A percentile compares a stretch with the other conserved stretches of the same genome.
Conservation (phyloP, 371 early-diverging fungal species). For the Lichtheimia ornata region DNA sequence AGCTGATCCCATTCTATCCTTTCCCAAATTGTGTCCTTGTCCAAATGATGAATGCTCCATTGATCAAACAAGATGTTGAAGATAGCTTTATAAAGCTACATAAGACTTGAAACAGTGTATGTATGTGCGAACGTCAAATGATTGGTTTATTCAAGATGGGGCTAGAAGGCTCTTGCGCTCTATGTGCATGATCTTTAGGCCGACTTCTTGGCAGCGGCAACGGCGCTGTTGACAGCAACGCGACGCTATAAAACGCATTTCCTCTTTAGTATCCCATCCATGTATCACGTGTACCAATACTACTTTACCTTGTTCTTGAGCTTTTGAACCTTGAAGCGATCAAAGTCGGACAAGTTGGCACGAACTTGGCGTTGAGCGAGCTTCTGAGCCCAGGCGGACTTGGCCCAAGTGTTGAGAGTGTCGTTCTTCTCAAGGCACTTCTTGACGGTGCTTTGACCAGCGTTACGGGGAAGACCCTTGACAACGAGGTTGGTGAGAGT, state of each 20-base stretch:
- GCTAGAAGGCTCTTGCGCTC: constrained; percentile 4
- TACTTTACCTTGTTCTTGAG: constrained; percentile 76
- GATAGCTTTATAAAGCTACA: too few relatives aligned
- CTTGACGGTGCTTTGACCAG: constrained; percentile 77
- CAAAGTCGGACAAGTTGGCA: constrained; percentile 89
- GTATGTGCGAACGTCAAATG: too few relatives aligned
- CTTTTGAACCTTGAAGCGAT: constrained; percentile 94
- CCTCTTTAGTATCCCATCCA: not conserved
- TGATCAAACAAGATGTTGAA: too few relatives aligned
- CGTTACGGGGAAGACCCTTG: constrained; percentile 85
- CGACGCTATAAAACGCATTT: constrained; percentile 33
- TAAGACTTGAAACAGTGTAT: too few relatives aligned
- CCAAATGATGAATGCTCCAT: too few relatives aligned
- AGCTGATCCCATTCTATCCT: constrained; percentile 1
- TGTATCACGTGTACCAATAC: not conserved
- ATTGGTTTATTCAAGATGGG: constrained; percentile 9
- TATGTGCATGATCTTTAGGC: constrained; percentile 11
- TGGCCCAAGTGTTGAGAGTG: constrained; percentile 76
- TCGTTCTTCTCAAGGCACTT: constrained; percentile 87
- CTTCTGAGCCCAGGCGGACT: constrained; percentile 96
- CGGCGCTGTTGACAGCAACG: constrained; percentile 40
- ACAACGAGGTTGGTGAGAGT: constrained; percentile 89
- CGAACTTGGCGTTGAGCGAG: constrained; percentile 80
- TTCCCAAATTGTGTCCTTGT: too few relatives aligned
- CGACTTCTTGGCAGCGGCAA: constrained; percentile 45